A percentile compares a stretch with the other conserved stretches of the same genome.
phyloP scores from a whole-genome alignment of 2,329 filamentous ascomycete genomes.

The Fusarium mexicanum region DNA sequence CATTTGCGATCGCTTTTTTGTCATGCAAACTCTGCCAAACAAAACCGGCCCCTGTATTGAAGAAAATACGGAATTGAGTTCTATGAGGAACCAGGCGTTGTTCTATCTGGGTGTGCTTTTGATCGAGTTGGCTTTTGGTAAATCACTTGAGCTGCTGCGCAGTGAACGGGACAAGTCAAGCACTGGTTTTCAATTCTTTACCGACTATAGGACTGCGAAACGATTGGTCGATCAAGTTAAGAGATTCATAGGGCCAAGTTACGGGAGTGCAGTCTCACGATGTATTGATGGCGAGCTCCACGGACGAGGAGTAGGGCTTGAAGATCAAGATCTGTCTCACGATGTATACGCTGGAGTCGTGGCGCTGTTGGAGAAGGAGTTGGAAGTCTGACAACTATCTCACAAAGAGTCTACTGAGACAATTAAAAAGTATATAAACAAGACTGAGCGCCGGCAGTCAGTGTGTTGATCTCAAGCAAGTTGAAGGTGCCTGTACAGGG shows the following conservation, averaged over 20 bases:
- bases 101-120: neutral
- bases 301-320: neutral
- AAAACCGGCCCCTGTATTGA: neutral
- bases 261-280: neutral
- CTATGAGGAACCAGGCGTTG: neutral
- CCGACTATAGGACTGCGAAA: neutral
- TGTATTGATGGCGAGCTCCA: neutral
- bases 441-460: rapidly evolving
- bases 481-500: neutral
- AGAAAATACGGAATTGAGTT: neutral
- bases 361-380: neutral
- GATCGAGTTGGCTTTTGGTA: neutral
- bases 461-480: neutral
- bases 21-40: neutral
- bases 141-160: rapidly evolving
- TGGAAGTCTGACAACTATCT: neutral
- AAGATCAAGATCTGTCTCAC: neutral
- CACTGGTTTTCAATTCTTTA: neutral
- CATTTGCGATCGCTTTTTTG: neutral
- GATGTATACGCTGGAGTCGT: neutral
- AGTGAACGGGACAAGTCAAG: neutral
- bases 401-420: neutral
- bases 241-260: neutral
- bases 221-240: neutral
- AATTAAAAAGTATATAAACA: neutral